phyloP scores from a whole-genome alignment of 345 rosid genomes.

The Arabidopsis suecica region DNA sequence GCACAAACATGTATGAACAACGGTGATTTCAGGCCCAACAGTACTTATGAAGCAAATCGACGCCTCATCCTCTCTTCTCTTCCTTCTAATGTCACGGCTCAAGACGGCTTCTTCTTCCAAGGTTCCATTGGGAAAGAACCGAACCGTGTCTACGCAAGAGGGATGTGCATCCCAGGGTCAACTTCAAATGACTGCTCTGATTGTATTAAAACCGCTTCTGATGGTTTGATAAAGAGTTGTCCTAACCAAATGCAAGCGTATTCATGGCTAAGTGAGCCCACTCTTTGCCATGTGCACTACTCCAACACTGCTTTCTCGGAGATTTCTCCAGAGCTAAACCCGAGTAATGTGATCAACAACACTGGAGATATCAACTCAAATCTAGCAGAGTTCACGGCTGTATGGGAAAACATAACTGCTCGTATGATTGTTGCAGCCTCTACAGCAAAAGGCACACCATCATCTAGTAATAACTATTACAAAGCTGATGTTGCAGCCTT shows the following conservation, averaged over 20 bases:
- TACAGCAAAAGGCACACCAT: neutral
- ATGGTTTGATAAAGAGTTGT: conserved; percentile 11
- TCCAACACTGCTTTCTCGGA: conserved; percentile 32
- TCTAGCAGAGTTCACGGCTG: neutral
- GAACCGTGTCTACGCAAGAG: conserved; percentile 35
- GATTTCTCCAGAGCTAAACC: neutral
- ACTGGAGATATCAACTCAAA: neutral
- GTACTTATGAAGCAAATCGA: conserved; percentile 40
- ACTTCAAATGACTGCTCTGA: conserved; percentile 16
- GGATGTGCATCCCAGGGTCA: conserved; percentile 44
- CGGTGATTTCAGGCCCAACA: conserved; percentile 40
- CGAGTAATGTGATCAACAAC: neutral
- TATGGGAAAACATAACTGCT: neutral
- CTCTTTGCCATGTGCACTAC: conserved; percentile 48
- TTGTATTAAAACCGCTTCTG: conserved; percentile 28
- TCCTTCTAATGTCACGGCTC: conserved; percentile 30
- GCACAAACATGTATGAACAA: neutral
- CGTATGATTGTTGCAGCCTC: conserved; percentile 1
- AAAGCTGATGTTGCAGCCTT: neutral
- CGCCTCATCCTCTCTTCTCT: conserved; percentile 36
- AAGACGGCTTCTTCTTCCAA: conserved; percentile 37
- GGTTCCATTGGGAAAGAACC: conserved; percentile 36
- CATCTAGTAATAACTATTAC: neutral
- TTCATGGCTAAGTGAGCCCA: neutral
- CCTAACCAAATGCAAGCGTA: too few relatives aligned